Conservation (phyloP, 257 asterid species). For the Scutellaria barbata region DNA sequence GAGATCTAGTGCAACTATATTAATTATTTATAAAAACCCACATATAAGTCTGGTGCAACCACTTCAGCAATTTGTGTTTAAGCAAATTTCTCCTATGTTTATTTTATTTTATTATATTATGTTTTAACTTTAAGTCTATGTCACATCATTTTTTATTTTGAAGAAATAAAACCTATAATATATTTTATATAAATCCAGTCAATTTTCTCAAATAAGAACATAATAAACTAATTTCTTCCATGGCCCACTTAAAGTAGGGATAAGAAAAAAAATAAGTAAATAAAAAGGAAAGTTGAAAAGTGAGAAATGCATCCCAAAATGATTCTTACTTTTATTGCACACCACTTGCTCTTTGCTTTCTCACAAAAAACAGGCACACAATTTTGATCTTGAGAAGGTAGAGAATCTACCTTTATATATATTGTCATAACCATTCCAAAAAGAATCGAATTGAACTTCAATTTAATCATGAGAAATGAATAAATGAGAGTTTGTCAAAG, state of each 20-base stretch:
- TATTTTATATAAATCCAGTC: neutral
- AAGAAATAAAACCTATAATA: neutral
- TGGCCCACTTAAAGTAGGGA: slow-evolving; percentile 24
- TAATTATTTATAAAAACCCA: neutral
- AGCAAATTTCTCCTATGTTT: neutral
- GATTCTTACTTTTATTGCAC: slow-evolving; percentile 41
- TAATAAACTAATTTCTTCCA: neutral
- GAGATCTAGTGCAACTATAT: too few species aligned
- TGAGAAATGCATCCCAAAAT: slow-evolving; percentile 40
- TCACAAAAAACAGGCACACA: slow-evolving; percentile 30
- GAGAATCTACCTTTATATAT: slow-evolving; percentile 38
- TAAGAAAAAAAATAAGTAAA: slow-evolving; percentile 16
- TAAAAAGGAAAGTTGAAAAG: slow-evolving; percentile 33
- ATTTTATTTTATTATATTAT: neutral
- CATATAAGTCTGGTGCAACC: slow-evolving; percentile 13
- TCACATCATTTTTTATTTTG: neutral
- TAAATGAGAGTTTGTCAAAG: neutral
- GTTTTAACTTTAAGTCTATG: neutral
- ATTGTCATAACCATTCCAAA: slow-evolving; percentile 30
- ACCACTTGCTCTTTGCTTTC: slow-evolving; percentile 36
- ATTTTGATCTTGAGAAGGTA: slow-evolving; percentile 33
- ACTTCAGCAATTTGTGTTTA: slow-evolving; percentile 1
- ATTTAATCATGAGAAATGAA: slow-evolving; percentile 12
- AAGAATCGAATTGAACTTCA: slow-evolving; percentile 29
- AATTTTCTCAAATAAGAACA: neutral